phyloP scores from a whole-genome alignment of 2,329 filamentous ascomycete genomes.

The Colletotrichum scovillei region DNA sequence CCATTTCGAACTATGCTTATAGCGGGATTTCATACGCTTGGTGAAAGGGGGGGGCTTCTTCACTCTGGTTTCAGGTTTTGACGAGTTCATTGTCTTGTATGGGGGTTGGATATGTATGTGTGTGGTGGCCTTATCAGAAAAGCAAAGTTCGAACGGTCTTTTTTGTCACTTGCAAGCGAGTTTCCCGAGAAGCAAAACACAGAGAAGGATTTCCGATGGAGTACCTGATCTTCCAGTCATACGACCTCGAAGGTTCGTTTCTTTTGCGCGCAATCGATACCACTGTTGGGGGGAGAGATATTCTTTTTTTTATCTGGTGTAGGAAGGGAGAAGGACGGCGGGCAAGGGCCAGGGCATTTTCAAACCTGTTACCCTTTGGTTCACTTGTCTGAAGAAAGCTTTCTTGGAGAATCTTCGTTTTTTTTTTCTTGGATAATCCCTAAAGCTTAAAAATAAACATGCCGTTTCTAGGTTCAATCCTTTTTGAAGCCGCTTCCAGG shows the following conservation, averaged over 20 bases:
- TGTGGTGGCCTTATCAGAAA: neutral
- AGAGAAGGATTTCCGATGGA: neutral
- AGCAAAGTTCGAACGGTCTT: neutral
- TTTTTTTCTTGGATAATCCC: slow-evolving; percentile 13
- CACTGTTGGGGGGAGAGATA: slow-evolving; percentile 4
- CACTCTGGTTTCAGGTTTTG: neutral
- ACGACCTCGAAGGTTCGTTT: slow-evolving; percentile 14
- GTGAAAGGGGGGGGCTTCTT: neutral
- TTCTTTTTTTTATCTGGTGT: neutral
- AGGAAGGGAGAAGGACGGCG: neutral
- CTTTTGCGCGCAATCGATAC: slow-evolving; percentile 18
- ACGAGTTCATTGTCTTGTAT: neutral
- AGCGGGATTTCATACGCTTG: neutral
- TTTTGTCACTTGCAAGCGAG: neutral
- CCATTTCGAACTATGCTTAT: slow-evolving; percentile 29
- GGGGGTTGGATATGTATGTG: too few relatives aligned
- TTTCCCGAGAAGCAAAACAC: neutral
- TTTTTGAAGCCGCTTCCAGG: too few relatives aligned
- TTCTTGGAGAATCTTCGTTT: neutral
- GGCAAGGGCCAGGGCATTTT: too few relatives aligned
- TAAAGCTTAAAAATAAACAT: slow-evolving; percentile 26
- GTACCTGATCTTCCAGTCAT: slow-evolving; percentile 3
- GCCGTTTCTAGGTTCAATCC: neutral
- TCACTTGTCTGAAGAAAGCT: neutral
- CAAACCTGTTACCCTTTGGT: neutral